phyloP scores from a whole-genome alignment of 331 rosid species.

The Saraca asoca region DNA sequence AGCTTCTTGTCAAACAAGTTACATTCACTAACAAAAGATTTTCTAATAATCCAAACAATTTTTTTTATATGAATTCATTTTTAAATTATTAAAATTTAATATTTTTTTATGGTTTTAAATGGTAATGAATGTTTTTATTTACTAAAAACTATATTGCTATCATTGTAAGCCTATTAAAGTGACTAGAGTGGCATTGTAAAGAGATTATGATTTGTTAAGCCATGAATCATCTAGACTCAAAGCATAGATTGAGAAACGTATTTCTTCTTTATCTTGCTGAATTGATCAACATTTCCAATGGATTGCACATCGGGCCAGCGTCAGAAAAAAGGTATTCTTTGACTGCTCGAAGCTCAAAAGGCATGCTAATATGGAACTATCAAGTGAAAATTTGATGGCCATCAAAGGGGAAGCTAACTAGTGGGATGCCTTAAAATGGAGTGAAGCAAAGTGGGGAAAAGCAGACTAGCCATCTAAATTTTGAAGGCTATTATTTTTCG shows the following conservation, averaged over 20 bases:
- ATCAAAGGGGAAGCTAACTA: constrained; percentile 5
- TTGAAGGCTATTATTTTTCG: no score
- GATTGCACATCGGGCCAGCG: neutral
- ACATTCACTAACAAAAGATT: no score
- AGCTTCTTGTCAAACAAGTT: no score
- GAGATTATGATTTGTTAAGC: no score
- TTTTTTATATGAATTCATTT: no score
- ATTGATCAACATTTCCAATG: constrained; percentile 9
- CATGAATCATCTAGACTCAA: neutral
- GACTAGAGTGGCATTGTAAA: no score
- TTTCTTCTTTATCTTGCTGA: neutral
- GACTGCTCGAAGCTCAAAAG: constrained; percentile 5
- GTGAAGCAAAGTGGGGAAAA: constrained; percentile 8
- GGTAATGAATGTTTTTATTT: no score
- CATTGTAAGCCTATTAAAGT: no score
- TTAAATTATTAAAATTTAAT: no score
- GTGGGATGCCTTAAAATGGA: constrained; percentile 25
- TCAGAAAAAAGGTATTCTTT: neutral
- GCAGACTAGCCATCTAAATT: neutral
- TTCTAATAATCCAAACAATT: no score
- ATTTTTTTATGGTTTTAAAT: no score
- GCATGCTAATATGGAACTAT: neutral
- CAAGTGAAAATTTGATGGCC: neutral
- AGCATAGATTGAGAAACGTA: neutral
- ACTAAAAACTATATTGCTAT: no score